phyloP scores from a whole-genome alignment of 192 early-diverging fungal species.

The Rhizophagus sp. region DNA sequence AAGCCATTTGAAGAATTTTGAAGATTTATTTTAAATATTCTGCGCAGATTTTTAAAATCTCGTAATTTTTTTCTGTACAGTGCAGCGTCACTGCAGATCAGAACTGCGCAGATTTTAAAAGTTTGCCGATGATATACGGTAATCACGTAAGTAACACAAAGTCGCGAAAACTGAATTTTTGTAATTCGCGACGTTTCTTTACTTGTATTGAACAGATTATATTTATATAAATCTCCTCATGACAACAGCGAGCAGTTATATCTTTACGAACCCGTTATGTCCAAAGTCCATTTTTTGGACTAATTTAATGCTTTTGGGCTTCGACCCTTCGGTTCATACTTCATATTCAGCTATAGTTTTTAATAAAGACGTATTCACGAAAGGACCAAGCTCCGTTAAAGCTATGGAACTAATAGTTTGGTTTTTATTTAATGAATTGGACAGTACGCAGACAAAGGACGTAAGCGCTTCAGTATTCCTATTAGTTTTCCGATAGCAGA shows the following conservation, averaged over 20 bases:
- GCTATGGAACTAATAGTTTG: conserved; percentile 33
- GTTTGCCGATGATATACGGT: no score
- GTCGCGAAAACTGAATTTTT: no score
- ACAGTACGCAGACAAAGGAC: neutral
- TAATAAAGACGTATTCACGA: conserved; percentile 22
- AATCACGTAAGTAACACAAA: no score
- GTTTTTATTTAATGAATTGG: conserved; percentile 32
- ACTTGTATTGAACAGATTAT: no score
- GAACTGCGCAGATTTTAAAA: no score
- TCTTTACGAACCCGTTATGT: neutral
- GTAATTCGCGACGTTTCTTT: no score
- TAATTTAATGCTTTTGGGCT: conserved; percentile 22
- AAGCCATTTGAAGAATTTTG: no score
- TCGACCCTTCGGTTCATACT: conserved; percentile 25
- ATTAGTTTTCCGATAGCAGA: neutral
- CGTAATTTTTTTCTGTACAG: no score
- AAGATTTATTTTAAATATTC: no score
- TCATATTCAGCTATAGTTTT: conserved; percentile 22
- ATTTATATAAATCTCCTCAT: neutral
- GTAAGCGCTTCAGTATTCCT: neutral
- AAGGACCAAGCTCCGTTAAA: conserved; percentile 20
- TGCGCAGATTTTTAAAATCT: no score
- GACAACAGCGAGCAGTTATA: neutral
- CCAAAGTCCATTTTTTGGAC: conserved; percentile 29
- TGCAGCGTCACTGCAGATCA: no score